These are phyloP conservation scores for Ascobolus immersus DNA, from an alignment of 495 filamentous ascomycete genomes.

Conservation along the genomic window DNA sequence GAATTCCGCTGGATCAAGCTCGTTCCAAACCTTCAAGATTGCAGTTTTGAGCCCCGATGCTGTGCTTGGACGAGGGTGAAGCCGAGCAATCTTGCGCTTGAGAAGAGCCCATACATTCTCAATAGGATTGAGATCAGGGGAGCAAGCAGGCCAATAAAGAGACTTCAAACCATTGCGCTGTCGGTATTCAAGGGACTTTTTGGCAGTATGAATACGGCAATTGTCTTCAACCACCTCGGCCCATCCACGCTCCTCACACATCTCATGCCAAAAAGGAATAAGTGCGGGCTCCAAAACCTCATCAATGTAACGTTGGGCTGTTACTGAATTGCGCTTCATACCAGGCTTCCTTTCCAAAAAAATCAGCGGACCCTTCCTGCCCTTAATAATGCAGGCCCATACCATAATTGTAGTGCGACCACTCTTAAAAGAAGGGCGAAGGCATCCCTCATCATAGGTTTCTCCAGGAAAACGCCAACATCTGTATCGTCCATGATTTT, in stretches of 20 bases:
- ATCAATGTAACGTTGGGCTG: too few species aligned
- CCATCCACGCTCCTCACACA: slow-evolving; percentile 4
- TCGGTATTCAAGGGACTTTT: background rate
- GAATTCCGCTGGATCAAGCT: too few species aligned
- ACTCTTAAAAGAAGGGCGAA: background rate
- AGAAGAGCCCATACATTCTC: slow-evolving; percentile 3
- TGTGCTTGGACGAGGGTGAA: too few species aligned
- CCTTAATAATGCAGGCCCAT: background rate
- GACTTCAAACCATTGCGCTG: background rate
- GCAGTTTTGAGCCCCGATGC: too few species aligned
- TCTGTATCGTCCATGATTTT: background rate
- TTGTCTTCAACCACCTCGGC: slow-evolving; percentile 5
- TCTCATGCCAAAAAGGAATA: slow-evolving; percentile 5
- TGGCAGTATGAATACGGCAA: background rate
- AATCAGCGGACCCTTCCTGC: background rate
- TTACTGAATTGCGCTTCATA: too few species aligned
- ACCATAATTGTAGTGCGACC: background rate
- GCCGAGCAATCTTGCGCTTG: too few species aligned
- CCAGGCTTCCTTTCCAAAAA: background rate
- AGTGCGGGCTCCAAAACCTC: slow-evolving; percentile 4
- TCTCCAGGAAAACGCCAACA: background rate
- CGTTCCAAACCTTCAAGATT: too few species aligned
- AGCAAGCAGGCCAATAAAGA: background rate
- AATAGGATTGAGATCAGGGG: slow-evolving; percentile 5
- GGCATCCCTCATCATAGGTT: background rate